phyloP scores from a whole-genome alignment of 768 basidiomycete species.

The Lactifluus hygrophoroides region DNA sequence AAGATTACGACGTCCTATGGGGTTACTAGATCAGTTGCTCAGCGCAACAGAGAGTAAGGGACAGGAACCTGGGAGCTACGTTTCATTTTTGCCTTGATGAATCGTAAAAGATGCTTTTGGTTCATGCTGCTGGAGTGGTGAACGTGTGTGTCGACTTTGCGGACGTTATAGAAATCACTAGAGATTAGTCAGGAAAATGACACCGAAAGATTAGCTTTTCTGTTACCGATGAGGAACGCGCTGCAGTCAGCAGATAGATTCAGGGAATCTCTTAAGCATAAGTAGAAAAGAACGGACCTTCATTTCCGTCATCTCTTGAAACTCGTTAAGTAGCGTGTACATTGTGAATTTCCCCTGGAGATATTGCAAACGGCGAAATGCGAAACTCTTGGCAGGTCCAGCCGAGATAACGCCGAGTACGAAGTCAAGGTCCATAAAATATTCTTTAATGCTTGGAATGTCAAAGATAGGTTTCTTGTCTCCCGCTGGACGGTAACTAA shows the following conservation, averaged over 20 bases:
- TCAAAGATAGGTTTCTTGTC: constrained; percentile 56
- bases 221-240: constrained; percentile 72
- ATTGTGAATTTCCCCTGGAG: constrained; percentile 90
- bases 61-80: constrained; percentile 62
- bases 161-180: constrained; percentile 96
- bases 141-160: constrained; percentile 98
- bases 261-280: not conserved
- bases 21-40: not conserved
- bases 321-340: constrained; percentile 87
- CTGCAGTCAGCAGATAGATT: constrained; percentile 30
- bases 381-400: constrained; percentile 94
- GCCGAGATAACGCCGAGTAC: constrained; percentile 86
- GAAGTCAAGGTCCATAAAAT: constrained; percentile 93
- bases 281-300: constrained; percentile 54
- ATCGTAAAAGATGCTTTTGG: constrained; percentile 95
- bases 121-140: constrained; percentile 99
- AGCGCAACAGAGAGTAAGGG: not conserved
- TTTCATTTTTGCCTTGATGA: constrained; percentile 99
- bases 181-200: not conserved
- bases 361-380: constrained; percentile 85
- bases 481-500: constrained; percentile 16
- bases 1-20: constrained; percentile 88
- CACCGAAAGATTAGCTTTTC: not conserved
- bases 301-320: constrained; percentile 91
- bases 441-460: constrained; percentile 83